These are phyloP conservation scores for Acephala macrosclerotiorum DNA, from an alignment of 2,329 filamentous ascomycete species.

Conservation along the genomic window DNA sequence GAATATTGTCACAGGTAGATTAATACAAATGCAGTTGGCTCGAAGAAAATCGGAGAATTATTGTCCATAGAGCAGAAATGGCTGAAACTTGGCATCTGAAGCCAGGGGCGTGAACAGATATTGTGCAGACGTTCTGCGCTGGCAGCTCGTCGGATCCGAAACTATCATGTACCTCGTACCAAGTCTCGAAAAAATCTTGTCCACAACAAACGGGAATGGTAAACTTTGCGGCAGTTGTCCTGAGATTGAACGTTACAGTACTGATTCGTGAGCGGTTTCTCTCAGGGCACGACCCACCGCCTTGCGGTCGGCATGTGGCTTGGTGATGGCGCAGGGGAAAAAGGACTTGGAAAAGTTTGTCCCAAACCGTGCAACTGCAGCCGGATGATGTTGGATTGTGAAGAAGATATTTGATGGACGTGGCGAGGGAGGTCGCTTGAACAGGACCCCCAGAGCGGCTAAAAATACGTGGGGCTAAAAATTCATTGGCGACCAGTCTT, in stretches of 20 bases:
- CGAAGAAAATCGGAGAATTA: constrained; percentile 7
- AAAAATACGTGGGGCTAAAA: neutral
- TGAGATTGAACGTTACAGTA: neutral
- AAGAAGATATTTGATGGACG: neutral
- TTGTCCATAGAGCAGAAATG: neutral
- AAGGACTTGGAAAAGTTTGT: neutral
- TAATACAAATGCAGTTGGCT: constrained; percentile 8
- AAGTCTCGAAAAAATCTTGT: neutral
- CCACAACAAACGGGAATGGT: neutral
- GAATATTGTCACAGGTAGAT: constrained; percentile 7
- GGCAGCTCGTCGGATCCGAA: neutral
- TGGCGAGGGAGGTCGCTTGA: neutral
- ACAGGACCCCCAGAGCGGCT: neutral
- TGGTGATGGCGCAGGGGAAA: neutral
- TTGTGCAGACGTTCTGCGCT: neutral
- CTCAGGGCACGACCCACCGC: neutral
- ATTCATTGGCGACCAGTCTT: constrained; percentile 9
- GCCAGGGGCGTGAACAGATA: neutral
- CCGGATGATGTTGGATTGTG: constrained; percentile 6
- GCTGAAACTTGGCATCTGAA: constrained; percentile 2
- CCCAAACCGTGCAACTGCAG: neutral
- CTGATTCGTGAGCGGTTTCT: neutral
- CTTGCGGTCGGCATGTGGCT: neutral
- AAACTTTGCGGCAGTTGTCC: neutral
- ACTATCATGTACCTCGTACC: neutral